phyloP scores from a whole-genome alignment of 1,284 basidiomycete genomes.

The Leccinum solheimii region DNA sequence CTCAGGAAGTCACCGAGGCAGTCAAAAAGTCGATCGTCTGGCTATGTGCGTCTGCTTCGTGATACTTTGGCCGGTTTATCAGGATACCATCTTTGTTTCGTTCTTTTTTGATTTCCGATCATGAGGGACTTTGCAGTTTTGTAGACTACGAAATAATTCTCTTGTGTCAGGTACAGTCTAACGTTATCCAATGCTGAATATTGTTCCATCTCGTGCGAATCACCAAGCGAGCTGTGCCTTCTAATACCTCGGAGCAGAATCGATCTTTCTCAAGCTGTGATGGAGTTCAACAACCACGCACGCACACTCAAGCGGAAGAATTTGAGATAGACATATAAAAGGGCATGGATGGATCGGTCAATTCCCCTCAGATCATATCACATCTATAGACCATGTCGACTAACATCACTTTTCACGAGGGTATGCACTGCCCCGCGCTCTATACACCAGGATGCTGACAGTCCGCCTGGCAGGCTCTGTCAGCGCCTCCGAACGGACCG shows the following conservation, averaged over 20 bases:
- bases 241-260: conserved; percentile 17
- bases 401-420: conserved; percentile 37
- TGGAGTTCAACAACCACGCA: not conserved
- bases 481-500: conserved; percentile 61
- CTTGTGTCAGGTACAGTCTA: conserved; percentile 6
- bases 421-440: conserved; percentile 12
- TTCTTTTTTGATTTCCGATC: not conserved
- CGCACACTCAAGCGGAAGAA: not conserved
- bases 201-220: not conserved
- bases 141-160: conserved; percentile 3
- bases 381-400: conserved; percentile 27
- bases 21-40: conserved; percentile 60
- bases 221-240: not conserved
- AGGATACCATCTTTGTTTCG: conserved; percentile 18
- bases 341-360: conserved; percentile 1
- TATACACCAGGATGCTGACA: not conserved
- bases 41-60: conserved; percentile 42
- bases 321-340: conserved; percentile 11
- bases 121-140: conserved; percentile 30
- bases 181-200: not conserved
- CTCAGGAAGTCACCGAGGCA: conserved; percentile 65
- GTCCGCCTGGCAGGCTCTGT: conserved; percentile 63
- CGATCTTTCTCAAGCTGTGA: conserved; percentile 19
- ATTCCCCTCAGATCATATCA: conserved; percentile 1
- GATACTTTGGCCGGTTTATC: conserved; percentile 6